A percentile compares a stretch with the other conserved stretches of the same genome.
Evolutionary conservation across 805 yeast genomes (phyloP).

Genomic region (Spathaspora gorwiae): DNA sequence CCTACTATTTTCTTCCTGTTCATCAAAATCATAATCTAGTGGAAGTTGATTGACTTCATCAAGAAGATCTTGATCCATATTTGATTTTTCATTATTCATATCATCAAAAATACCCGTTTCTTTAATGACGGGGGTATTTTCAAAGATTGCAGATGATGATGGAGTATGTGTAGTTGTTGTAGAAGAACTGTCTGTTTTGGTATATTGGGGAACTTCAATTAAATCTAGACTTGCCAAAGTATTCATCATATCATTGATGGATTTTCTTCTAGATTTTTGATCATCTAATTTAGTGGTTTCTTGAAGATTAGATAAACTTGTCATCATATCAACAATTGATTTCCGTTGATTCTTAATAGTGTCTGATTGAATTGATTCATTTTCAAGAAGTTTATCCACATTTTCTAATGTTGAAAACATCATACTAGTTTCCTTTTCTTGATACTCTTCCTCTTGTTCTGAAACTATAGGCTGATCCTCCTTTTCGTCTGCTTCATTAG

Average conservation of each 20-base stretch:
- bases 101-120: slow-evolving; percentile 3
- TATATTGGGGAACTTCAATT: background rate
- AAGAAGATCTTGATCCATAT: slow-evolving; percentile 24
- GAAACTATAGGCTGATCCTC: background rate
- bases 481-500: no score
- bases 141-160: background rate
- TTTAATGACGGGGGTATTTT: slow-evolving; percentile 6
- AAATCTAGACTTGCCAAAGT: slow-evolving; percentile 13
- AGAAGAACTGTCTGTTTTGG: background rate
- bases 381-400: slow-evolving; percentile 3
- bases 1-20: slow-evolving; percentile 11
- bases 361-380: slow-evolving; percentile 5
- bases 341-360: slow-evolving; percentile 6
- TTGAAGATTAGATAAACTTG: slow-evolving; percentile 11
- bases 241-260: slow-evolving; percentile 30
- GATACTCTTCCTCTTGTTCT: background rate
- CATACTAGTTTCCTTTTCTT: slow-evolving; percentile 8
- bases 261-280: slow-evolving; percentile 13
- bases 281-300: no score
- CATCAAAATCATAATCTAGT: slow-evolving; percentile 37
- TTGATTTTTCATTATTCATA: slow-evolving; percentile 8
- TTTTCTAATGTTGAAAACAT: background rate
- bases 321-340: slow-evolving; percentile 29
- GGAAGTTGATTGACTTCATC: slow-evolving; percentile 36
- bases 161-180: no score